phyloP scores from a whole-genome alignment of 192 early-diverging fungal species.

The Linnemannia elongata region DNA sequence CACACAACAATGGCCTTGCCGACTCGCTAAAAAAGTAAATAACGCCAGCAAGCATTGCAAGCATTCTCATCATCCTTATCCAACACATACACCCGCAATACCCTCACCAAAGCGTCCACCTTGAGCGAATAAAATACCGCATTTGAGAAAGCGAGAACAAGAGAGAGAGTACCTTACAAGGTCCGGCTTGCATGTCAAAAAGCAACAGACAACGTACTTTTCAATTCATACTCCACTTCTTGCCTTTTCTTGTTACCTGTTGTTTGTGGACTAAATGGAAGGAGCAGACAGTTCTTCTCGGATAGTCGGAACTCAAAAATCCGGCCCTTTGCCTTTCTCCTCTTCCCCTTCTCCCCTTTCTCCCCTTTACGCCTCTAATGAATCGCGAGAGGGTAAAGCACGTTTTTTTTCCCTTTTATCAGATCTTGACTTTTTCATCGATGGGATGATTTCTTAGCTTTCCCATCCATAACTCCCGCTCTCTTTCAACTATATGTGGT shows the following conservation, averaged over 20 bases:
- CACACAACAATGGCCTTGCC: neutral
- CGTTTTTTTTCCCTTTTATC: neutral
- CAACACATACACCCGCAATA: neutral
- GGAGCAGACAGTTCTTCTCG: neutral
- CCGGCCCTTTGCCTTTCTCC: neutral
- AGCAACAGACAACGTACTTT: neutral
- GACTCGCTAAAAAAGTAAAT: no score
- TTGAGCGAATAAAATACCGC: neutral
- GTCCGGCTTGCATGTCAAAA: neutral
- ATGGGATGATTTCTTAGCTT: neutral
- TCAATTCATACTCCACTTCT: neutral
- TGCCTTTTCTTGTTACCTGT: neutral
- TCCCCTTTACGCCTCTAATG: neutral
- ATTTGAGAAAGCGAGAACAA: neutral
- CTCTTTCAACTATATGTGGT: neutral
- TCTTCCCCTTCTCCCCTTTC: neutral
- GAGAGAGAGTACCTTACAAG: conserved; percentile 2
- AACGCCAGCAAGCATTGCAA: neutral
- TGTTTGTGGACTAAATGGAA: neutral
- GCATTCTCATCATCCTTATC: neutral
- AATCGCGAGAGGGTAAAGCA: neutral
- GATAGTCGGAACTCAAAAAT: conserved; percentile 5
- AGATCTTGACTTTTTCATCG: neutral
- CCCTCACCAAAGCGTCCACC: no score
- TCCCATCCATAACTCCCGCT: no score